Base-by-base conservation (phyloP, 306 rosid species). In the Dryas drummondii region DNA sequence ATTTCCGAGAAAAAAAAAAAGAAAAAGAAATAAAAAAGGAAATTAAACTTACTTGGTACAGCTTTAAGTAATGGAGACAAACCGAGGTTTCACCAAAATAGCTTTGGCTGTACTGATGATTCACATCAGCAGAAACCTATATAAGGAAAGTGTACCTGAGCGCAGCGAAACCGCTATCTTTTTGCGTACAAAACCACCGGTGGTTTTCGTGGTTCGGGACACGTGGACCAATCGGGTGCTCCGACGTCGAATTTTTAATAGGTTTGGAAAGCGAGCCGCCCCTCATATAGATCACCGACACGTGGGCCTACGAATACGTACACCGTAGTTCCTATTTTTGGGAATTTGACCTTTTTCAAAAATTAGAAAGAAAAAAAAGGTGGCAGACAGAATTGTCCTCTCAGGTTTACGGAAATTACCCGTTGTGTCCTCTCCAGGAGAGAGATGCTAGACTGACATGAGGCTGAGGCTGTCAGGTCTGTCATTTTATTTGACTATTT, bases 111-210 rank as follows among this genome's bases (percentile, higher is more conserved):
- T 76, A 70, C 75, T 80, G 88, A 78, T 50, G 70, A 84, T 67
- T 82, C 77, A 60, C 89, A 84, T 82, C 75, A 79, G 80, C 71
- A 82, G 68, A 62, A 72, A 75, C 66, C 97, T 87, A 89, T 84
- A 83, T 86, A 87, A 80, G 98, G 97, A 90, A 93, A 84, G 91
- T 77, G 80, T 71, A 74, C 19, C 81, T 45, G 70, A 79, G 57
- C 72, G 16, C 44, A 48, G 9, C 17, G 42, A 88, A 89, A 83
- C 86, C 76, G 44, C 86, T 12, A 15, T 59, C 79, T 58, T 22
- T 32, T 5, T 9, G 16, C 12, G 65, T 40, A 0, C 2, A 76
- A 85, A 83, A 84, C 87, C 77, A 47, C 70, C 3, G 9, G 46
- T 45, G 82, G 92, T 78, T 81, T 88, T 47, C 1, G 0, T 0